phyloP scores from a whole-genome alignment of 306 rosid species.

The Trichosanthes cucumerina region DNA sequence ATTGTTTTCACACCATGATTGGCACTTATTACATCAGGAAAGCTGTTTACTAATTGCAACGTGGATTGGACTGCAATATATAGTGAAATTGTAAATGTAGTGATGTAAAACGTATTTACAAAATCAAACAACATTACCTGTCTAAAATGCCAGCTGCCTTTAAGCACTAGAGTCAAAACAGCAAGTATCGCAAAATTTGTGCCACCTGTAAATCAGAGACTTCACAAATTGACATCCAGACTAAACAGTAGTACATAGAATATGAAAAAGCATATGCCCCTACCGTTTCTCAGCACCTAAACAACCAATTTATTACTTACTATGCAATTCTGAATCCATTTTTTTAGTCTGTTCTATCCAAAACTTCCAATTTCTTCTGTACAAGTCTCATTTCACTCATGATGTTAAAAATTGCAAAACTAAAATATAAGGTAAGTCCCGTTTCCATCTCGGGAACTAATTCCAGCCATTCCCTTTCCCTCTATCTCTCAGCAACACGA shows the following conservation, averaged over 20 bases:
- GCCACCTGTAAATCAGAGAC: slow-evolving; percentile 44
- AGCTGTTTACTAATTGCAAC: neutral
- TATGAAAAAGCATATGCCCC: neutral
- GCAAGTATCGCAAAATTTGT: slow-evolving; percentile 79
- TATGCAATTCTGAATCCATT: neutral
- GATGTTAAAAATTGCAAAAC: neutral
- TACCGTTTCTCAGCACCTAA: neutral
- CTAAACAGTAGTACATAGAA: neutral
- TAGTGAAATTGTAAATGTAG: neutral
- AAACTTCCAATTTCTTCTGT: neutral
- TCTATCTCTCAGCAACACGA: neutral
- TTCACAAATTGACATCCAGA: neutral
- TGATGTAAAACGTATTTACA: neutral
- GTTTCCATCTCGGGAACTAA: neutral
- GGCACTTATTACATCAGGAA: neutral
- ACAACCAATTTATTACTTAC: neutral
- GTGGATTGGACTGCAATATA: neutral
- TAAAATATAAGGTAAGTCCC: neutral
- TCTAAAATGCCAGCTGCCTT: slow-evolving; percentile 73
- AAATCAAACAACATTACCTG: slow-evolving; percentile 37
- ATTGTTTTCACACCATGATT: neutral
- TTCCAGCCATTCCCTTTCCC: neutral
- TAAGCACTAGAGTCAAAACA: slow-evolving; percentile 58
- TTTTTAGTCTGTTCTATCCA: neutral
- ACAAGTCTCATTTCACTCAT: neutral